Evolutionary conservation across 306 rosid species (phyloP), one percentile per base, ranked within the genome.

Genomic region (Urtica urens): DNA sequence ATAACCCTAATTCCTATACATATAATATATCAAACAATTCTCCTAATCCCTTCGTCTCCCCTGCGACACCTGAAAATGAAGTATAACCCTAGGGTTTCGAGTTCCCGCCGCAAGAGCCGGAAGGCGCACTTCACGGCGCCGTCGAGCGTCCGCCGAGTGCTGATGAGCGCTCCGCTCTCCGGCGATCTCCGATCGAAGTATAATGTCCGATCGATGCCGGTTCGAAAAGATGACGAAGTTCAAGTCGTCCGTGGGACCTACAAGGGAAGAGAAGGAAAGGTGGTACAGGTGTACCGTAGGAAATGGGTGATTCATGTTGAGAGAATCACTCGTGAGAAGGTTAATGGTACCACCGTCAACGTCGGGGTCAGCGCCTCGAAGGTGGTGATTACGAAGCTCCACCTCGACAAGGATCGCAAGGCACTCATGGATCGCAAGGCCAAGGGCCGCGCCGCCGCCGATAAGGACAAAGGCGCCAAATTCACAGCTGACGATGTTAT

Each of bases 111-210:
- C 49, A 90, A 90, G 92, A 84, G 59, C 72, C 80, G 97, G 10
- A 84, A 84, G 95, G 97, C 97, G 0, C 97, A 84, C 60, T 90
- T 90, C 81, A 60, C 93, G 0, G 97, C 97, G 23, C 95, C 97
- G 34, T 90, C 97, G 16, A 84, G 95, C 68, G 79, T 90, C 0
- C 83, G 97, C 0, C 93, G 95, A 1, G 72, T 90, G 2, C 46
- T 84, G 18, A 90, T 90, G 97, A 84, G 95, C 48, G 84, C 95
- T 12, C 87, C 97, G 0, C 97, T 90, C 44, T 76, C 97, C 19
- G 28, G 28, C 19, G 97, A 90, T 51, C 82, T 90, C 13, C 79
- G 97, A 0, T 68, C 87, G 10, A 90, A 90, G 72, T 81, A 90
- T 82, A 90, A 83, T 66, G 97, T 81, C 10, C 70, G 95, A 0